phyloP scores from a whole-genome alignment of 2,329 filamentous ascomycete genomes.

The Dothiorella sarmentorum region DNA sequence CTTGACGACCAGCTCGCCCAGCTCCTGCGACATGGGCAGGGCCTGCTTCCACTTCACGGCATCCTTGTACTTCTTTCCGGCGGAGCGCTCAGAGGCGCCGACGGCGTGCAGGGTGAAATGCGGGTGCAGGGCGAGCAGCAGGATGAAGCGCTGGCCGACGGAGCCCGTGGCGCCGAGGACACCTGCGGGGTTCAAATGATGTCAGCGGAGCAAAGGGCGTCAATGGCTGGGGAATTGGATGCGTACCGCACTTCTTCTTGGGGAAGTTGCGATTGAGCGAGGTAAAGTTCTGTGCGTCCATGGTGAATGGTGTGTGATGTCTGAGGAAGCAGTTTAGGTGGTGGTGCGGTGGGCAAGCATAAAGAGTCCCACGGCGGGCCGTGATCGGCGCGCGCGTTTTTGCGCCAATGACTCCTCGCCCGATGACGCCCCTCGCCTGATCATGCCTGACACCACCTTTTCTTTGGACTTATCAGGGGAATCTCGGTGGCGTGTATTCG shows the following conservation, averaged over 20 bases:
- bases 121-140: constrained; percentile 84
- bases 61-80: constrained; percentile 91
- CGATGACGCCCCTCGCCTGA: constrained; percentile 8
- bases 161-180: constrained; percentile 91
- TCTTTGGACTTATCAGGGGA: no score
- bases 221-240: background rate
- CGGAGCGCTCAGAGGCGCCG: constrained; percentile 83
- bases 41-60: constrained; percentile 95
- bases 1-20: constrained; percentile 79
- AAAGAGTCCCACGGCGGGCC: background rate
- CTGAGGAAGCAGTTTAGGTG: background rate
- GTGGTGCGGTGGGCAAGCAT: background rate
- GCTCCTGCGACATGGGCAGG: constrained; percentile 68
- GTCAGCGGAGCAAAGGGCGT: constrained; percentile 22
- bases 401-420: background rate
- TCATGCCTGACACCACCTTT: no score
- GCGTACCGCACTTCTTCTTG: constrained; percentile 52
- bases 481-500: no score
- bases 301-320: constrained; percentile 21
- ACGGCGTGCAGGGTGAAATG: constrained; percentile 82
- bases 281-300: constrained; percentile 46
- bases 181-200: constrained; percentile 32
- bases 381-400: constrained; percentile 11
- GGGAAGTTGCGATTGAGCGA: constrained; percentile 41
- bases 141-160: constrained; percentile 92